Base-by-base conservation (phyloP, 257 asterid genomes). In the Gentiana straminea region DNA sequence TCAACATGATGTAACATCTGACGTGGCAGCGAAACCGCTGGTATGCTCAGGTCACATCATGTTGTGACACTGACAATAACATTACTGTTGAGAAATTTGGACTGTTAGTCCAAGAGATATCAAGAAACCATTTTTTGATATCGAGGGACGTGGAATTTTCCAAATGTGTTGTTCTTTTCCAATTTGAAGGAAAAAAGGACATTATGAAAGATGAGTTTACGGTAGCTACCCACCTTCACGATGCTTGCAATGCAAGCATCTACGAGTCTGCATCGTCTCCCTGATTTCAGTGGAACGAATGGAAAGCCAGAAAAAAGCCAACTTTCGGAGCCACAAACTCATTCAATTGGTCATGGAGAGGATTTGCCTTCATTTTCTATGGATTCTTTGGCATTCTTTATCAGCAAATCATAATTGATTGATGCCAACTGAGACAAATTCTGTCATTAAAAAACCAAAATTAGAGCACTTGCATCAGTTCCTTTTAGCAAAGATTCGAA, bases 341-440 rank as follows among this genome's bases (percentile, higher is more conserved):
- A 54, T 64, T 47, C 44, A 41, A 3, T 7, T 61, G 59, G 44
- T 68, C 71, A 69, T n/a, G 62, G 64, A 44, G 54, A 37, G 36
- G 72, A 64, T 64, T 70, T 54, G 50, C 70, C 73, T 41, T 66
- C 65, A 47, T 74, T 59, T 58, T 77, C 79, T 15, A 55, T 49
- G 53, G 84, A 77, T 63, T 84, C 94, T 74, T 72, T 77, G 66
- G 71, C 71, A 72, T 53, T 76, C 81, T 74, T 86, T 63, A 76
- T 67, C 8, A 80, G 69, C 77, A 89, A 70, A 75, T 86, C 95
- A 52, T 89, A 89, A 61, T 89, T 89, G 55, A 89, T 84, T 12
- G 93, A 89, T 55, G 94, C 94, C 56, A 89, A 73, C 75, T 84
- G 94, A 15, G 97, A 82, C 81, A 86, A 74, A 71, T 89, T 89